Evolutionary conservation across 1,284 basidiomycete species (phyloP).

Genomic region (Ganoderma sinense): DNA sequence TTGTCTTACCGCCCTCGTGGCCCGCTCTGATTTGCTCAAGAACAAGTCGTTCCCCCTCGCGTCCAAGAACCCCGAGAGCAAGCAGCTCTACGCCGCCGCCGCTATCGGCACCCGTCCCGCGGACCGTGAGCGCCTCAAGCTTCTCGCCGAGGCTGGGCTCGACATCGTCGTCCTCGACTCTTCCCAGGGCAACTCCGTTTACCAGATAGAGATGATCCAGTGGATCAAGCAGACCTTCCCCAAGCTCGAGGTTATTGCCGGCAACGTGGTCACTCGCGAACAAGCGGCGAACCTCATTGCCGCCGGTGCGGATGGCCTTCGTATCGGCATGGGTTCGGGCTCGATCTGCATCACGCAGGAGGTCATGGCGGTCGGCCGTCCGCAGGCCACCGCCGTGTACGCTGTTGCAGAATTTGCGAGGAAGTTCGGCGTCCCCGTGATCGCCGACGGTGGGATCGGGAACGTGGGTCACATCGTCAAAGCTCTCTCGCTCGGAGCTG

Average conservation of each 20-base stretch:
- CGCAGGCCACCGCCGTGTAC: slow-evolving; percentile 96
- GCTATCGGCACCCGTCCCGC: slow-evolving; percentile 93
- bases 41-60: slow-evolving; percentile 98
- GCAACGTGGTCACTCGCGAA: slow-evolving; percentile 98
- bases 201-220: slow-evolving; percentile 93
- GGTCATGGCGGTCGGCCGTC: slow-evolving; percentile 99
- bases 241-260: slow-evolving; percentile 91
- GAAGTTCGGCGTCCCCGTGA: slow-evolving; percentile 96
- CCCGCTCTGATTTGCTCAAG: slow-evolving; percentile 96
- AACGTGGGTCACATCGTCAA: slow-evolving; percentile 99
- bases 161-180: slow-evolving; percentile 97
- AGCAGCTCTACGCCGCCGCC: slow-evolving; percentile 98
- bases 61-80: slow-evolving; percentile 90
- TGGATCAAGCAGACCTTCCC: slow-evolving; percentile 94
- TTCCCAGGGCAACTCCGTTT: slow-evolving; percentile 95
- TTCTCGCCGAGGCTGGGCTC: slow-evolving; percentile 93
- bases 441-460: slow-evolving; percentile 96
- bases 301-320: slow-evolving; percentile 94
- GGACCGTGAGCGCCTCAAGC: slow-evolving; percentile 85
- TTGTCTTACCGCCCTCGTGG: slow-evolving; percentile 86
- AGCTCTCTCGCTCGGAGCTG: slow-evolving; percentile 92
- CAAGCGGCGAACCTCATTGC: slow-evolving; percentile 95
- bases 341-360: slow-evolving; percentile 99
- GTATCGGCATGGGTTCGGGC: slow-evolving; percentile 97
- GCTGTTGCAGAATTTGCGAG: slow-evolving; percentile 94